Evolutionary conservation across 805 yeast genomes (phyloP), one percentile per base, ranked within the genome.

Genomic region (Saccharomycopsis microspora): DNA sequence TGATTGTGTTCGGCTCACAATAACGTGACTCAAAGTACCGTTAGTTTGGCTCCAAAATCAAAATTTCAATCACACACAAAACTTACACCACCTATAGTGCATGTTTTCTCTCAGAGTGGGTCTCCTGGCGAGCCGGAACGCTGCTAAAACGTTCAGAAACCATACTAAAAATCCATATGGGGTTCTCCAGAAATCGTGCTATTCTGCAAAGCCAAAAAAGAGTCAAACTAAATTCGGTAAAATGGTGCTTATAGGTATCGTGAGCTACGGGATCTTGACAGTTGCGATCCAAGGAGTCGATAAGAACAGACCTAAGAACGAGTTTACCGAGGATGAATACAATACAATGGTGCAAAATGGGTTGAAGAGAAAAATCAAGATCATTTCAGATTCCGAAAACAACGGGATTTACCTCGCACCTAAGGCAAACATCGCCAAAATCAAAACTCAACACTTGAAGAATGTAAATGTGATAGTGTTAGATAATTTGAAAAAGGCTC

Each of bases 191-290:
- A 19, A 19, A 19, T 19, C 19, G 2, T 19, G 19, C 19, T 19
- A 19, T 19, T 19, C 36, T 34, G 2, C 36, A 34, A n/a, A 8
- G 10, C 36, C 36, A 34, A n/a, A 34, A n/a, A 34, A 34, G n/a
- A 34, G n/a, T n/a, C 36, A 8, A 34, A n/a, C n/a, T 6, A 28
- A 7, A 11, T 35, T 42, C 40, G 19, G 11, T 5, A 6, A 34
- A 8, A 10, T 42, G 7, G 11, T 42, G 8, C 5, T 58, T 8
- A 56, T 65, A 19, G 64, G 61, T 41, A 56, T 54, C 2, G 46
- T 62, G 5, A 61, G 64, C 32, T 56, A 64, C n/a, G 65, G 54
- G 19, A 60, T 60, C 3, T 63, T 65, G 43, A 53, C 54, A n/a
- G 55, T 56, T 30, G 58, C 62, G 4, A 60, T 62, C 33, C 49